Base-by-base conservation (phyloP, 345 rosid genomes). In the Eucalyptus caleyi region DNA sequence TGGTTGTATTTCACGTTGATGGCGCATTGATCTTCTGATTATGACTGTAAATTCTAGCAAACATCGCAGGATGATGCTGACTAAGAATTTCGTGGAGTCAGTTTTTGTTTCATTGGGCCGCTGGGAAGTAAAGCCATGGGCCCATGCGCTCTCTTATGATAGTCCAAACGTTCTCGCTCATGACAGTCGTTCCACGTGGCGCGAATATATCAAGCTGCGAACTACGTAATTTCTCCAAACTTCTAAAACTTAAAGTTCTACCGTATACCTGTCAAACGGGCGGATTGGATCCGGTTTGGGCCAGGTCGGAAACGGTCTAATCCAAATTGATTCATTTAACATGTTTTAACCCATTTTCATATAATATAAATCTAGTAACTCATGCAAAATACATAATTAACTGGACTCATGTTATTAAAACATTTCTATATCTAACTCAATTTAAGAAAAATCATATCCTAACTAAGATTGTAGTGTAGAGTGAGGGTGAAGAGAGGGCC, bases 231-330 rank as follows among this genome's bases (percentile, higher is more conserved):
- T 60, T 60, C 67, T 26, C 32, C 67, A 1, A 3, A 60, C 67
- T 60, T 60, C n/a, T 60, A 13, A 62, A 27, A 62, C 34, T 30
- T 62, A 62, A 13, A 60, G 34, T 26, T 56, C 62, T 56, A 4
- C 62, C 62, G 6, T 23, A 56, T 21, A 56, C 30, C 30, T 24
- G 12, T 56, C 12, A 56, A 56, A 54, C 0, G 3, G 3, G 3
- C 1, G 21, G 6, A 24, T 56, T 23, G 30, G 30, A 56, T 23
- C 62, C 2, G 2, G 24, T 53, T 19, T 53, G 5, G 24, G 24
- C 11, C 5, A 53, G 19, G 11, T 53, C 2, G 4, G 5, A 53
- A 53, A 19, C 1, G 1, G 0, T 53, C 0, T 53, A 53, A 53
- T 53, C 2, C 26, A 19, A 53, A 53, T 19, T 19, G 11, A 8